These are phyloP conservation scores for Trametes hirsuta DNA, from an alignment of 1,284 basidiomycete genomes.

Conservation along the genomic window DNA sequence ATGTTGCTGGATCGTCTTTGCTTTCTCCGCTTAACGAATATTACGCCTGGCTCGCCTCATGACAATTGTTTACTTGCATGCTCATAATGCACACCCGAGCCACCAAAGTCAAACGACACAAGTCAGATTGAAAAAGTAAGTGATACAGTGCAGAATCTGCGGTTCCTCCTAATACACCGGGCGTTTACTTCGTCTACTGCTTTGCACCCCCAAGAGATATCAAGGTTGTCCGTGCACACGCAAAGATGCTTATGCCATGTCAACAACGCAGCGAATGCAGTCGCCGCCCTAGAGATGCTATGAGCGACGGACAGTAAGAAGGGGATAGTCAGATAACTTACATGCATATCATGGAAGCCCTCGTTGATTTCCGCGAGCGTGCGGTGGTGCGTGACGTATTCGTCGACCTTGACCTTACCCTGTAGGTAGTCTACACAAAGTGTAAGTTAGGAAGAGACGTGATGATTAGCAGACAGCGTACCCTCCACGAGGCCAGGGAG, in stretches of 20 bases:
- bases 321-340: slow-evolving; percentile 45
- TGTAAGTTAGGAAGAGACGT: neutral
- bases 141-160: slow-evolving; percentile 17
- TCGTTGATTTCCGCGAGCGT: slow-evolving; percentile 82
- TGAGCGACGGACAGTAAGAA: neutral
- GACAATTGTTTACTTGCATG: neutral
- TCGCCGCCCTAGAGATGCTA: slow-evolving; percentile 64
- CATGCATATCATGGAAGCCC: slow-evolving; percentile 96
- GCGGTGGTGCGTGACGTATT: slow-evolving; percentile 86
- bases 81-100: neutral
- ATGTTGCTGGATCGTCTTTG: neutral
- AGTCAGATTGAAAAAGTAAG: slow-evolving; percentile 4
- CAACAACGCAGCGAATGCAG: slow-evolving; percentile 91
- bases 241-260: slow-evolving; percentile 50
- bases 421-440: slow-evolving; percentile 63
- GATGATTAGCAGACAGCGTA: slow-evolving; percentile 24
- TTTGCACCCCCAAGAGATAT: slow-evolving; percentile 8
- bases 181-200: slow-evolving; percentile 7
- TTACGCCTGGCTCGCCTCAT: neutral
- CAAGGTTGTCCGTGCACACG: neutral
- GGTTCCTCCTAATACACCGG: slow-evolving; percentile 23
- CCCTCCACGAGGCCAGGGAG: slow-evolving; percentile 88
- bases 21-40: neutral
- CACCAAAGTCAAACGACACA: neutral
- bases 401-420: slow-evolving; percentile 82